phyloP scores from a whole-genome alignment of 768 basidiomycete genomes.

The Hypsizygus marmoreus region DNA sequence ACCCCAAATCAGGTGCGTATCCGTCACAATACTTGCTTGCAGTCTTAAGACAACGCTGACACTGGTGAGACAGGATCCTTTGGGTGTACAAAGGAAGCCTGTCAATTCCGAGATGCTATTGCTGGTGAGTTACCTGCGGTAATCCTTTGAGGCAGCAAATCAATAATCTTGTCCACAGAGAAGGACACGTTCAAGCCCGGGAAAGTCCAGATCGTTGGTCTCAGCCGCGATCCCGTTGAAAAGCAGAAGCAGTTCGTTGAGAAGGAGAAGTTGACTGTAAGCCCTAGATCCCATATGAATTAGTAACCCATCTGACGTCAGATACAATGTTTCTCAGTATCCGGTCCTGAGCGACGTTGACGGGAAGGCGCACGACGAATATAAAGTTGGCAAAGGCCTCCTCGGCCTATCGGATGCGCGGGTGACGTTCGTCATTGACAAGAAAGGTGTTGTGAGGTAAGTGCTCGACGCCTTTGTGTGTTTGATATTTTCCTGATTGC shows the following conservation, averaged over 20 bases:
- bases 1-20: constrained; percentile 63
- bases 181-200: constrained; percentile 65
- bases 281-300: too few relatives aligned
- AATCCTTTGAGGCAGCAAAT: too few relatives aligned
- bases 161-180: constrained; percentile 44
- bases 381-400: constrained; percentile 65
- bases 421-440: constrained; percentile 77
- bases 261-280: constrained; percentile 64
- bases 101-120: constrained; percentile 79
- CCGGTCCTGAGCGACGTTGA: constrained; percentile 76
- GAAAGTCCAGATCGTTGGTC: constrained; percentile 68
- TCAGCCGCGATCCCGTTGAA: constrained; percentile 71
- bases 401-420: constrained; percentile 65
- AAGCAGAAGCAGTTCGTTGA: constrained; percentile 78
- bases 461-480: constrained; percentile 16
- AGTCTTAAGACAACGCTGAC: background rate
- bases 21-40: background rate
- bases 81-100: constrained; percentile 83
- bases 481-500: background rate
- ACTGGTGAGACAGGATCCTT: constrained; percentile 51
- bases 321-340: too few relatives aligned
- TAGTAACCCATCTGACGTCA: too few relatives aligned
- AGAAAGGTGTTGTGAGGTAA: constrained; percentile 66
- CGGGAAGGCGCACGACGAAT: constrained; percentile 63
- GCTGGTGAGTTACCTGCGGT: constrained; percentile 47